These are phyloP conservation scores for Pseudoneurospora amorphoporcata DNA, from an alignment of 495 filamentous ascomycete genomes.

Conservation along the genomic window DNA sequence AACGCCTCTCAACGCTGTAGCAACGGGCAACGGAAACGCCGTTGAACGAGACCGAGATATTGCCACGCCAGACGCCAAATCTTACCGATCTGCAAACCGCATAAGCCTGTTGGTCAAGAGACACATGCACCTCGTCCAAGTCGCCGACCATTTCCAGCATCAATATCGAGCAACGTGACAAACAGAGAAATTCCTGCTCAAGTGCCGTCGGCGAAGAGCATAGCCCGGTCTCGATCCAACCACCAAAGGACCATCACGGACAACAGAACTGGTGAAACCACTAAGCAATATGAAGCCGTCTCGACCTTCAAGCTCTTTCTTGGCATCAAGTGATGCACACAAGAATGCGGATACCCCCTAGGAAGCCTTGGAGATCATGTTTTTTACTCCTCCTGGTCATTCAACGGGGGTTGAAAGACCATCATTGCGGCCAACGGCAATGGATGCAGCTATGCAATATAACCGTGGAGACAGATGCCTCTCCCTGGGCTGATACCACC, in stretches of 20 bases:
- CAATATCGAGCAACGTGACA: background rate
- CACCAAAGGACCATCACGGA: background rate
- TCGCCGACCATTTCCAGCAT: background rate
- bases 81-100: conserved; percentile 14
- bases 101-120: conserved; percentile 8
- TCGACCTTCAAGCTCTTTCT: background rate
- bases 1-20: background rate
- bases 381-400: conserved; percentile 2
- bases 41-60: conserved; percentile 5
- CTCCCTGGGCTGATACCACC: conserved; percentile 15
- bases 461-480: conserved; percentile 1
- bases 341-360: background rate
- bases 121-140: conserved; percentile 2
- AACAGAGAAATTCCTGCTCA: background rate
- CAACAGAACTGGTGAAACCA: background rate
- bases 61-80: conserved; percentile 8
- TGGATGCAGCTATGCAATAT: conserved; percentile 15
- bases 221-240: background rate
- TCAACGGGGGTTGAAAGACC: conserved; percentile 2
- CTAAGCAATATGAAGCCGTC: background rate
- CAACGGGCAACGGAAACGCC: conserved; percentile 4
- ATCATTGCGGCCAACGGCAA: background rate
- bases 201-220: background rate
- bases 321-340: conserved; percentile 5
- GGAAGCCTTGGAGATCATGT: conserved; percentile 5